Evolutionary conservation across 305 asterid genomes (phyloP), one percentile per base, ranked within the genome.

Genomic region (Fraxinus albicans): DNA sequence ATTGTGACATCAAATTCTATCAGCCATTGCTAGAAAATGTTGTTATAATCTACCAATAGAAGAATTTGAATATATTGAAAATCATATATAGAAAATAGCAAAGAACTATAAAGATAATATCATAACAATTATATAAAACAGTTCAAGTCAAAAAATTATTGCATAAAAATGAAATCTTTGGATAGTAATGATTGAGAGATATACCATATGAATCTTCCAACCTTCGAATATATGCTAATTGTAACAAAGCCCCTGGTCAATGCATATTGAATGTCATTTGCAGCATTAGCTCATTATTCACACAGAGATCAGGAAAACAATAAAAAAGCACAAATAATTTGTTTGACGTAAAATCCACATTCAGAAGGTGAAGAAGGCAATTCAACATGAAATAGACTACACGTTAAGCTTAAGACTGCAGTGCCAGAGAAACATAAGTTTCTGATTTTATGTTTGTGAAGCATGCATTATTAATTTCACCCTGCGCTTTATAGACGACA

Each of bases 171-270:
- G n/a, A 31, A 29, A 70, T 36, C 47, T 73, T 34, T 65, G 60
- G 53, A 83, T 19, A 19, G 38, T 81, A 80, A 70, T 42, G 79
- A 81, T 80, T 72, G 65, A 84, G 84, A 86, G 86, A 87, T 84
- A 36, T 90, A 94, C 98, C 97, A 79, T 88, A 86, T 84, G 97
- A 86, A 84, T 94, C 97, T 86, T 94, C 98, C 91, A 94, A 80
- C 90, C 86, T 91, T 81, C 88, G 79, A 79, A 94, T 94, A 85
- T 86, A 91, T 83, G 94, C 90, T 88, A 94, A 85, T 84, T 94
- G 98, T 50, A 90, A 78, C 86, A 92, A 82, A 79, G 92, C 96
- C 81, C 98, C 98, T 94, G 94, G 87, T 87, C 67, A 80, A 81
- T 81, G 76, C 76, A 70, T 33, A 70, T 70, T 33, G 12, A 70